phyloP scores from a whole-genome alignment of 2,329 filamentous ascomycete genomes.

The Paecilomyces variotii region DNA sequence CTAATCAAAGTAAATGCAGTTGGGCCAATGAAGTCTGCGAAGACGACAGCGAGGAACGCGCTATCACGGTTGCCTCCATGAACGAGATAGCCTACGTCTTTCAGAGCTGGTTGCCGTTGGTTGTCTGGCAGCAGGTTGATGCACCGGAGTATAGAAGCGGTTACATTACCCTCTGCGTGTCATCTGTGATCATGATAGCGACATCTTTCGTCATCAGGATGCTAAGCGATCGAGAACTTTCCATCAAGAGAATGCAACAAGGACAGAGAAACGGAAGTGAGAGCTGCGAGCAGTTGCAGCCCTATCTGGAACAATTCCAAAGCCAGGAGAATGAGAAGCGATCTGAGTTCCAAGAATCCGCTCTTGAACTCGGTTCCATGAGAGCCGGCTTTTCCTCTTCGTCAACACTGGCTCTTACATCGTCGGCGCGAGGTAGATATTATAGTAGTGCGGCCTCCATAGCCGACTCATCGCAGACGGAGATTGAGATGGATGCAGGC shows the following conservation, averaged over 20 bases:
- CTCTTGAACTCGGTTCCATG: not conserved
- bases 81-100: constrained; percentile 63
- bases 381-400: not conserved
- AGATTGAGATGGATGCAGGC: not conserved
- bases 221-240: constrained; percentile 2
- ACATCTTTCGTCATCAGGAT: constrained; percentile 41
- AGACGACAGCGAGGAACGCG: constrained; percentile 56
- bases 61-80: constrained; percentile 59
- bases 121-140: constrained; percentile 59
- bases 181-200: constrained; percentile 44
- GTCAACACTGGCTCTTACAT: not conserved
- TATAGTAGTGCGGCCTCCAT: not conserved
- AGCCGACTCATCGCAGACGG: not conserved
- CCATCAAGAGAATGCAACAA: constrained; percentile 12
- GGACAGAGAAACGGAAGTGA: not conserved
- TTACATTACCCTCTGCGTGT: constrained; percentile 47
- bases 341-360: not conserved
- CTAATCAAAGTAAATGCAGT: constrained; percentile 11
- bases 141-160: constrained; percentile 54
- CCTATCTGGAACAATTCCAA: not conserved
- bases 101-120: constrained; percentile 60
- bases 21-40: constrained; percentile 51
- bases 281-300: not conserved
- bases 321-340: not conserved
- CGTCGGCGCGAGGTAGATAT: not conserved